Conservation (phyloP, 2,329 filamentous ascomycete genomes). For the Triangularia verruculosa region DNA sequence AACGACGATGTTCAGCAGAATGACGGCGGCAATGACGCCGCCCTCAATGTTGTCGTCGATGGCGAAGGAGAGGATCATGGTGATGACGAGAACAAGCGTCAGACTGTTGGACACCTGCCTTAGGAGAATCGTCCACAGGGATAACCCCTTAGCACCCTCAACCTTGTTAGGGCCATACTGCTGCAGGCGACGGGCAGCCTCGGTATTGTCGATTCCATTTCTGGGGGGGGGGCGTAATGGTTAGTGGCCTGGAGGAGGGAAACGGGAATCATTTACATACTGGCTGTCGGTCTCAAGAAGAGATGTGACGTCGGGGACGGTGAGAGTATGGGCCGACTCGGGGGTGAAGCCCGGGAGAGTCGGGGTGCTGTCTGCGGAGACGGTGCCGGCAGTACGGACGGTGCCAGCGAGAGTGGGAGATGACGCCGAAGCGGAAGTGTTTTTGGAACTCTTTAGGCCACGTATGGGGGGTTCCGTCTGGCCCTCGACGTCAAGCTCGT, state of each 20-base stretch:
- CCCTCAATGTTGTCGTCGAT: slow-evolving; percentile 67
- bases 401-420: slow-evolving; percentile 26
- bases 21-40: slow-evolving; percentile 64
- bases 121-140: slow-evolving; percentile 71
- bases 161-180: slow-evolving; percentile 69
- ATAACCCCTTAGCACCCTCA: slow-evolving; percentile 68
- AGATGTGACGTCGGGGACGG: slow-evolving; percentile 26
- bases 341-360: slow-evolving; percentile 26
- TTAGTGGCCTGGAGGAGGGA: not conserved
- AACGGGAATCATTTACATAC: slow-evolving; percentile 15
- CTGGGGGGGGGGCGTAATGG: slow-evolving; percentile 19
- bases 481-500: slow-evolving; percentile 31
- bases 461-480: slow-evolving; percentile 35
- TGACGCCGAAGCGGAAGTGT: slow-evolving; percentile 15
- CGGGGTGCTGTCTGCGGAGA: slow-evolving; percentile 14
- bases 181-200: slow-evolving; percentile 63
- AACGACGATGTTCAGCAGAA: slow-evolving; percentile 65
- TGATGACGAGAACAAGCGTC: slow-evolving; percentile 68
- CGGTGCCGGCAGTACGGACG: slow-evolving; percentile 19
- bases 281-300: slow-evolving; percentile 28
- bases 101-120: slow-evolving; percentile 76
- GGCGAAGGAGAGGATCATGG: slow-evolving; percentile 67
- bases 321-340: slow-evolving; percentile 28
- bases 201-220: slow-evolving; percentile 60
- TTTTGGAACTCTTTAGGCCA: slow-evolving; percentile 28